Base-by-base conservation (phyloP, 345 rosid genomes). In the Eucalyptus shirleyi region DNA sequence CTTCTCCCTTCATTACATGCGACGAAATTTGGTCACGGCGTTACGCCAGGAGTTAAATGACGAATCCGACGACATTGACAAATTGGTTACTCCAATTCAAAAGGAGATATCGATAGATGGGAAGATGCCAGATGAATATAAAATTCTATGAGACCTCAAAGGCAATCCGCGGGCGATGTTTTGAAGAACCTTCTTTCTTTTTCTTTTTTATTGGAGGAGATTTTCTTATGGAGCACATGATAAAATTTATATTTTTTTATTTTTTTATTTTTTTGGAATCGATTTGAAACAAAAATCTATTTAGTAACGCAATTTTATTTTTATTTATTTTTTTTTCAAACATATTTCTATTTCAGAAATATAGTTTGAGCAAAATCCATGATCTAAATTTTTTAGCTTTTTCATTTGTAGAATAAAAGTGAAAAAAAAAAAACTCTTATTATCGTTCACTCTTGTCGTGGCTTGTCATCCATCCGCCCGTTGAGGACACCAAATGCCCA, bases 401-500 rank as follows among this genome's bases (percentile, higher is more conserved):
- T 53, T 3, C 4, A 53, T 53, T 19, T 53, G 5, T 53, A 21
- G 5, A 53, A 53, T 1, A 53, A 53, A 53, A 53, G 2, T 53
- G 4, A 53, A 53, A 21, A 53, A 53, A 3, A 2, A 53, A 53
- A 53, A 53, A 53, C 24, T 21, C 9, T 53, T 53, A 2, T 21
- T 53, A 53, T 53, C 24, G 5, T 21, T 8, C 5, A 53, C 26
- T 53, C 2, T 21, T 1, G 1, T 21, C 5, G 4, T 53, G 11
- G 26, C 26, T 0, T 21, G 11, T 4, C 59, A 21, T 8, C 2
- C 11, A 53, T 2, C 2, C 2, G 0, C 0, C 4, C 1, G 9
- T 0, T 3, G 9, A 1, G 24, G 59, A 19, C 0, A 2, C 59
- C 4, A 9, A 7, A 53, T 2, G 11, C 26, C 24, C 24, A 9